Evolutionary conservation across 139 green algal genomes (phyloP), one percentile per base, ranked within the genome.

Genomic region (Volvox africanus): DNA sequence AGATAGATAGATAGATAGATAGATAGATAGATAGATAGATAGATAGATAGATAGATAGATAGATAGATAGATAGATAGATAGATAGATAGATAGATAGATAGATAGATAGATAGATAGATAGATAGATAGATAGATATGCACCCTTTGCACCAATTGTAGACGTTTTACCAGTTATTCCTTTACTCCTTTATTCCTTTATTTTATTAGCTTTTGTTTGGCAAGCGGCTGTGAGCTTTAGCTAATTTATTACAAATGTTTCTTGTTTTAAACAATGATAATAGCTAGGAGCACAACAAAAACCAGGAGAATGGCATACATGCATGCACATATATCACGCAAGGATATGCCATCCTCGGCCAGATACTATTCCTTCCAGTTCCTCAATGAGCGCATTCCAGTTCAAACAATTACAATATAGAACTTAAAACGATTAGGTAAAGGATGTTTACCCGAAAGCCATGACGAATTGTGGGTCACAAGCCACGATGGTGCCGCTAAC

Each of bases 401-500:
- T 69, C 19, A 26, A 19, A 17, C 62, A 69, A 17, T 19, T 17
- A 69, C 17, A 69, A 69, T 26, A 26, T 19, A 69, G 62, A 19
- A 26, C 17, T 69, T 26, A 17, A 17, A 19, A 17, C 62, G 62
- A 69, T 69, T 26, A 26, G 62, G 19, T 19, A 77, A 26, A 26
- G 22, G 68, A 50, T 44, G 0, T 61, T 81, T 24, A 89, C 50
- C 86, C 86, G 50, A 83, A 84, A 24, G 28, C 67, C 14, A 61
- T 76, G 1, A 83, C 86, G 30, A 90, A 90, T 22, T 61, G 50
- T 1, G 86, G 86, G 73, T 90, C 86, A 32, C 71, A 83, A 14
- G 73, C 71, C 35, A 65, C 50, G 20, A 90, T 76, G n/a, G 21
- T 83, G 11, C 86, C 86, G n/a, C 33, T 84, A 0, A 35, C 20